These are phyloP conservation scores for Fusarium nisikadoi DNA, from an alignment of 2,329 filamentous ascomycete genomes.

Conservation along the genomic window DNA sequence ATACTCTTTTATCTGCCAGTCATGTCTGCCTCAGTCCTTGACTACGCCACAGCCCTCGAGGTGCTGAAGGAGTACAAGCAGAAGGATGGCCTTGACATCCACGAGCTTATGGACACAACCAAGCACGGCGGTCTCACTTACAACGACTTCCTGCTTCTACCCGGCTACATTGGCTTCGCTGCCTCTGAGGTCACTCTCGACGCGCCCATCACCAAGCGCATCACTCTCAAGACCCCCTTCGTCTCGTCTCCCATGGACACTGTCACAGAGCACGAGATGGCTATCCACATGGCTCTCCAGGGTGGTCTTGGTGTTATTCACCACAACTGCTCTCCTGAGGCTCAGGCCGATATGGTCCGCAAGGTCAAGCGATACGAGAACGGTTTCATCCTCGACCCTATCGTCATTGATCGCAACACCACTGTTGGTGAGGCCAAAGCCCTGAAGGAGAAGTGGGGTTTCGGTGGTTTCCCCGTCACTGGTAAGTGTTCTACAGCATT, in stretches of 20 bases:
- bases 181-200: conserved; percentile 90
- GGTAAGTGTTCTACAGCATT: conserved; percentile 70
- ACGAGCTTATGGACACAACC: conserved; percentile 89
- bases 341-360: conserved; percentile 97
- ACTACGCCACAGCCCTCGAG: conserved; percentile 80
- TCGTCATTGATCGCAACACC: conserved; percentile 87
- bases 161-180: conserved; percentile 97
- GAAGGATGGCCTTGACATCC: conserved; percentile 86
- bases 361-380: conserved; percentile 99
- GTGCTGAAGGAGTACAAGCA: conserved; percentile 82
- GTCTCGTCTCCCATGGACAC: conserved; percentile 99
- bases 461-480: conserved; percentile 97
- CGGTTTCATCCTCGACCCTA: conserved; percentile 96
- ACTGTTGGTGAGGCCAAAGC: conserved; percentile 92
- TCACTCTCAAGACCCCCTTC: conserved; percentile 95
- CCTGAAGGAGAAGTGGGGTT: conserved; percentile 97
- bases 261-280: conserved; percentile 99
- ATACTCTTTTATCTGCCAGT: conserved; percentile 47
- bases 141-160: conserved; percentile 97
- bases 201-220: conserved; percentile 92
- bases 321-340: conserved; percentile 98
- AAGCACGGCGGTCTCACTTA: conserved; percentile 95
- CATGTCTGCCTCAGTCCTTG: conserved; percentile 78
- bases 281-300: conserved; percentile 93
- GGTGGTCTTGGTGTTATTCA: conserved; percentile 94